These are phyloP conservation scores for Diaporthe caulivora DNA, from an alignment of 2,329 filamentous ascomycete species.

Conservation along the genomic window DNA sequence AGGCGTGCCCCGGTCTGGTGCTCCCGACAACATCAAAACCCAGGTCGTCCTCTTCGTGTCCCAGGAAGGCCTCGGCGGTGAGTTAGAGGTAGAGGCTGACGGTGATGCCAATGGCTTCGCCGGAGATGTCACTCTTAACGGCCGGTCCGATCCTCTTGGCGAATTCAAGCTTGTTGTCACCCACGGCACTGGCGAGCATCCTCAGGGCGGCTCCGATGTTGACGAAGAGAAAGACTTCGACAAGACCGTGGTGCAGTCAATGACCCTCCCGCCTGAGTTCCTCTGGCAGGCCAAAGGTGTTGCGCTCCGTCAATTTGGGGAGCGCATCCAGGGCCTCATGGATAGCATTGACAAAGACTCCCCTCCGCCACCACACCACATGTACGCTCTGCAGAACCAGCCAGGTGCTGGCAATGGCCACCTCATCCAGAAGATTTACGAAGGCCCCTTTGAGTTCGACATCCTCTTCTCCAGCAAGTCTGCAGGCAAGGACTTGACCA, in stretches of 20 bases:
- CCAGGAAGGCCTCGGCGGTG: conserved; percentile 76
- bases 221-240: conserved; percentile 78
- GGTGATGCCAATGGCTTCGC: conserved; percentile 63
- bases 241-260: conserved; percentile 80
- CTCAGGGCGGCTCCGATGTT: conserved; percentile 73
- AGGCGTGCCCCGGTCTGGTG: conserved; percentile 80
- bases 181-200: conserved; percentile 73
- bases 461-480: conserved; percentile 88
- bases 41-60: conserved; percentile 86
- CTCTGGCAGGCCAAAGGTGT: conserved; percentile 85
- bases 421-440: conserved; percentile 90
- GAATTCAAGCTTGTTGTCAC: conserved; percentile 85
- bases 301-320: conserved; percentile 66
- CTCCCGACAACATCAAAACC: conserved; percentile 75
- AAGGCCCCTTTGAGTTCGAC: conserved; percentile 93
- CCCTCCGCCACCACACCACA: conserved; percentile 84
- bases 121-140: conserved; percentile 76
- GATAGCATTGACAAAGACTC: conserved; percentile 56
- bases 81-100: conserved; percentile 69
- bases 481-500: conserved; percentile 65
- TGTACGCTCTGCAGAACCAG: conserved; percentile 81
- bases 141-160: conserved; percentile 79
- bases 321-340: conserved; percentile 62
- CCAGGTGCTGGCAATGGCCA: conserved; percentile 84
- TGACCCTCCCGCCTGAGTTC: conserved; percentile 73